These are phyloP conservation scores for Lachnellula occidentalis DNA, from an alignment of 2,329 filamentous ascomycete genomes.

Conservation along the genomic window DNA sequence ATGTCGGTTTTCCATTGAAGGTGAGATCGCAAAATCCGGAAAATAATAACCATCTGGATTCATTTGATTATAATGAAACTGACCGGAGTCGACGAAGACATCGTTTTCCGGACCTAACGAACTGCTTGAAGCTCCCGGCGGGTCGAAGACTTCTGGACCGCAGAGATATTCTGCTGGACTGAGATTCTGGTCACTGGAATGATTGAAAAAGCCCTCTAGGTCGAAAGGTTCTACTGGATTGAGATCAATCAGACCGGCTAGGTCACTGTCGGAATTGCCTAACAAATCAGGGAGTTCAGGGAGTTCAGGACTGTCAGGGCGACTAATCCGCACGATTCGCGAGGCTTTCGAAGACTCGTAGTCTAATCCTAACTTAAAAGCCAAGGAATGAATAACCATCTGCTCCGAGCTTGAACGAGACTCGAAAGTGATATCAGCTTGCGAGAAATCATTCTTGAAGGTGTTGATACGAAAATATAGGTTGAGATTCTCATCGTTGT, in stretches of 20 bases:
- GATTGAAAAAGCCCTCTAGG: too few species aligned
- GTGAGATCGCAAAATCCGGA: too few species aligned
- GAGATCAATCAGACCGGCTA: background rate
- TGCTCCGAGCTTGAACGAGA: background rate
- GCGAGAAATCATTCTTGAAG: background rate
- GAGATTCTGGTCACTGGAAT: too few species aligned
- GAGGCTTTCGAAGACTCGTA: background rate
- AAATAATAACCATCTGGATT: too few species aligned
- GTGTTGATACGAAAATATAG: background rate
- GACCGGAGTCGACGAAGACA: too few species aligned
- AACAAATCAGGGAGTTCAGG: background rate
- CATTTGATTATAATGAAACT: too few species aligned
- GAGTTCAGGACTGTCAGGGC: background rate
- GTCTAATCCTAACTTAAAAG: background rate
- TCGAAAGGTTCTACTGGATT: background rate
- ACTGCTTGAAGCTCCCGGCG: too few species aligned
- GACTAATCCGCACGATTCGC: background rate
- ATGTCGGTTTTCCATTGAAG: too few species aligned
- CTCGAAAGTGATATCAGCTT: background rate
- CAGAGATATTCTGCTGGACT: too few species aligned
- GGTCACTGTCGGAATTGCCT: background rate
- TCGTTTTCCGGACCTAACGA: too few species aligned
- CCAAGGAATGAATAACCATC: background rate
- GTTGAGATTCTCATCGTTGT: background rate
- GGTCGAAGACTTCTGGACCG: too few species aligned